phyloP scores from a whole-genome alignment of 1,139 yeast species.

The Yamadazyma mexicana region DNA sequence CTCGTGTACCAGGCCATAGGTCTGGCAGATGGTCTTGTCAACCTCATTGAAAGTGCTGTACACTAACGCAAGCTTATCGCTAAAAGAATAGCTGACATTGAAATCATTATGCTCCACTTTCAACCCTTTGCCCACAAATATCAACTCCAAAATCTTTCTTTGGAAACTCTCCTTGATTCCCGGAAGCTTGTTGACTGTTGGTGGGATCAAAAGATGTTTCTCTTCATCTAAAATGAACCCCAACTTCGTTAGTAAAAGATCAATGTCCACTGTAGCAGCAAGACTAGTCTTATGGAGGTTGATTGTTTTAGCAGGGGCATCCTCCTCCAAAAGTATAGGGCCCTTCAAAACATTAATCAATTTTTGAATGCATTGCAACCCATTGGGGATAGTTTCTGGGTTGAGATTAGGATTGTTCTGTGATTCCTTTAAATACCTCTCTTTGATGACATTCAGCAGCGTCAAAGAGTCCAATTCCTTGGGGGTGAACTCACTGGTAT shows the following conservation, averaged over 20 bases:
- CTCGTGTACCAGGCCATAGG: slow-evolving; percentile 26
- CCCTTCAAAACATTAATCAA: slow-evolving; percentile 61
- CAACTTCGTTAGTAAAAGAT: slow-evolving; percentile 47
- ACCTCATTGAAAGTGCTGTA: slow-evolving; percentile 38
- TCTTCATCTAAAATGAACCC: slow-evolving; percentile 36
- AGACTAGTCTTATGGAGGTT: slow-evolving; percentile 48
- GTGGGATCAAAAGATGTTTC: slow-evolving; percentile 56
- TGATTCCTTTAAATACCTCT: slow-evolving; percentile 31
- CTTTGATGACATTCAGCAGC: slow-evolving; percentile 26
- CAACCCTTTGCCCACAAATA: slow-evolving; percentile 36
- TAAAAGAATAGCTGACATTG: slow-evolving; percentile 39
- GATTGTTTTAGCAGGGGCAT: slow-evolving; percentile 53
- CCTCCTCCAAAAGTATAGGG: slow-evolving; percentile 48
- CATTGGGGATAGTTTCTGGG: slow-evolving; percentile 42
- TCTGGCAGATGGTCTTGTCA: slow-evolving; percentile 38
- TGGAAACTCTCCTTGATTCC: slow-evolving; percentile 44
- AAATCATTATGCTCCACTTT: slow-evolving; percentile 26
- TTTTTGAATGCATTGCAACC: slow-evolving; percentile 56
- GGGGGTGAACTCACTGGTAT: slow-evolving; percentile 28
- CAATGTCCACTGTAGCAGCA: slow-evolving; percentile 56
- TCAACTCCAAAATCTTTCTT: slow-evolving; percentile 51
- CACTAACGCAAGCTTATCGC: slow-evolving; percentile 37
- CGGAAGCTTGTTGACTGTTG: slow-evolving; percentile 36
- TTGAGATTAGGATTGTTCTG: slow-evolving; percentile 29
- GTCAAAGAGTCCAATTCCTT: slow-evolving; percentile 19